Percentiles rank a stretch among this genome's conserved stretches.
Conservation (phyloP, 345 rosid genomes). For the Luvunga scandens region DNA sequence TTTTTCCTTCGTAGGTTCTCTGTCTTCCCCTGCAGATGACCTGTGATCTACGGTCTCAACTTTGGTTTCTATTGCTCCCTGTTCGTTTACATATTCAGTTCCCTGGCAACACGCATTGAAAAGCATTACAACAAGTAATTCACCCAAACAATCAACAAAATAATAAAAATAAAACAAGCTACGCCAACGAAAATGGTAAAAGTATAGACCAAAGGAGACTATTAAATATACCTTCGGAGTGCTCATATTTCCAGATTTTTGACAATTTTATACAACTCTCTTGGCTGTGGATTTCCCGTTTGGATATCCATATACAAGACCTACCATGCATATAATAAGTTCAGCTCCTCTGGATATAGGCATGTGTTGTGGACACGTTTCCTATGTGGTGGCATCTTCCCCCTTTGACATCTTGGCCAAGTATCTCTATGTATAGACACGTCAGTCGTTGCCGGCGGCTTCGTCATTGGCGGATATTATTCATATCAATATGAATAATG, state of each 20-base stretch:
- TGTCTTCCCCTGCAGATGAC: conserved; percentile 24
- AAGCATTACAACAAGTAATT: background rate
- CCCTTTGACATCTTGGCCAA: background rate
- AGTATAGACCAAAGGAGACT: background rate
- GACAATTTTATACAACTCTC: background rate
- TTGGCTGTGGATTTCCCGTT: background rate
- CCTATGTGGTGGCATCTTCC: conserved; percentile 10
- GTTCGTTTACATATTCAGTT: conserved; percentile 25
- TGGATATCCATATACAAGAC: background rate
- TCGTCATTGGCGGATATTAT: no score
- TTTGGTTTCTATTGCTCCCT: conserved; percentile 29
- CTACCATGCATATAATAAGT: no score
- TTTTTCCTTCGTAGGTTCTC: conserved; percentile 26
- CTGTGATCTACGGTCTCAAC: conserved; percentile 36
- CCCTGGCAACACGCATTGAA: conserved; percentile 10
- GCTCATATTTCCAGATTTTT: conserved; percentile 1
- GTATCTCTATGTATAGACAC: background rate
- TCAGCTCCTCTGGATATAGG: background rate
- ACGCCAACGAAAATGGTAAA: background rate
- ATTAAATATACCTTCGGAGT: background rate
- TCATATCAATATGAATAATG: background rate
- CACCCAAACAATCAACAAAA: background rate
- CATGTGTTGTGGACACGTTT: conserved; percentile 4
- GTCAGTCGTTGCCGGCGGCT: background rate
- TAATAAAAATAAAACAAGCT: background rate